Evolutionary conservation across 2,329 filamentous ascomycete species (phyloP).

Genomic region (Shiraia bambusicola): DNA sequence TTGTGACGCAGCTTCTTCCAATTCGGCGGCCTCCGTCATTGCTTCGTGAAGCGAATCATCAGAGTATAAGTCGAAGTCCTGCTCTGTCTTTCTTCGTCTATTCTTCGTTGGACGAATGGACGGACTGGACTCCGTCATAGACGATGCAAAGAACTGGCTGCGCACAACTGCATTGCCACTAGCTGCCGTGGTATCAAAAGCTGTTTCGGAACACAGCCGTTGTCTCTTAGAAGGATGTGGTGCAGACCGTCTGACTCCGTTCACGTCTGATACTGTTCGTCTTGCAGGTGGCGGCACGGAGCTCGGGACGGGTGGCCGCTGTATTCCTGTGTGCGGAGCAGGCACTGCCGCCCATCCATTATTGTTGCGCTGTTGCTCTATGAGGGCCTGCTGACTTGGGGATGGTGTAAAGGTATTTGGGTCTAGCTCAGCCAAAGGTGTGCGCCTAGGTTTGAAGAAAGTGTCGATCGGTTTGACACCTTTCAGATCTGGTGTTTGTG

Average conservation of each 20-base stretch:
- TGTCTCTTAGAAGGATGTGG: conserved; percentile 48
- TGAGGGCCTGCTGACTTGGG: conserved; percentile 62
- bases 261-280: conserved; percentile 42
- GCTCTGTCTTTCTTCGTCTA: conserved; percentile 31
- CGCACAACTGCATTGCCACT: conserved; percentile 35
- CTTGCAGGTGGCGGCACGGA: conserved; percentile 48
- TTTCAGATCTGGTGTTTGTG: conserved; percentile 56
- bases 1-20: conserved; percentile 32
- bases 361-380: conserved; percentile 54
- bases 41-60: conserved; percentile 52
- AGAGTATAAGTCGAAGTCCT: conserved; percentile 51
- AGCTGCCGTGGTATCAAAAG: conserved; percentile 29
- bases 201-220: conserved; percentile 48
- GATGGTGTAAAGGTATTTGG: conserved; percentile 68
- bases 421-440: conserved; percentile 66
- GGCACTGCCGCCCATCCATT: conserved; percentile 58
- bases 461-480: conserved; percentile 62
- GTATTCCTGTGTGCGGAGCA: conserved; percentile 46
- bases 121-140: conserved; percentile 43
- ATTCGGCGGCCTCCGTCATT: conserved; percentile 40
- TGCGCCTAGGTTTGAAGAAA: conserved; percentile 66
- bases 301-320: conserved; percentile 28
- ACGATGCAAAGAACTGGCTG: conserved; percentile 50
- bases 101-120: conserved; percentile 41
- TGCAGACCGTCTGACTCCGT: conserved; percentile 45